phyloP scores from a whole-genome alignment of 1,284 basidiomycete species.

The Xanthoconium separans region DNA sequence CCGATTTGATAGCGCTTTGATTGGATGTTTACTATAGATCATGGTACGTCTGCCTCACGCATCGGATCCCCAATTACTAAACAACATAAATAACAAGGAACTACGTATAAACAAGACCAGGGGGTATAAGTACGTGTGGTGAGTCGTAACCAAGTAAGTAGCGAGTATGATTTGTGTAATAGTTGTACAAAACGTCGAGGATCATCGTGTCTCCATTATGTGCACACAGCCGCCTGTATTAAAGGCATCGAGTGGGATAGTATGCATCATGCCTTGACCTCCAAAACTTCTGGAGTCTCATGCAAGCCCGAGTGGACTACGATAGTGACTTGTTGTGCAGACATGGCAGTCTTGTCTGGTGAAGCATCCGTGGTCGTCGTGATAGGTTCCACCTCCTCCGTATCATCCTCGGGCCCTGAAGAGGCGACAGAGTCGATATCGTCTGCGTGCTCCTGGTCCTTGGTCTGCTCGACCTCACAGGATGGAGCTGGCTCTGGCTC shows the following conservation, averaged over 20 bases:
- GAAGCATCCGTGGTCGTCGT: background rate
- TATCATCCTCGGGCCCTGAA: constrained; percentile 12
- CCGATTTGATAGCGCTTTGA: constrained; percentile 2
- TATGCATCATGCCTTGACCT: constrained; percentile 18
- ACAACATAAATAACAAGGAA: background rate
- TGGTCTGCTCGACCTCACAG: constrained; percentile 34
- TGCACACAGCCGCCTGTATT: background rate
- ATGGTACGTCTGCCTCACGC: too few species aligned
- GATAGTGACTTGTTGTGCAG: constrained; percentile 3
- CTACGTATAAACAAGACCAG: constrained; percentile 16
- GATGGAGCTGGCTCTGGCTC: constrained; percentile 18
- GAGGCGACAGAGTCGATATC: constrained; percentile 25
- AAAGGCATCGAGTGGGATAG: background rate
- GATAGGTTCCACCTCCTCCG: constrained; percentile 10
- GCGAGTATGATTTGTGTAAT: constrained; percentile 6
- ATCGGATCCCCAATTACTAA: too few species aligned
- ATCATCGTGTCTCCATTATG: constrained; percentile 2
- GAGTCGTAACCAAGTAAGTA: constrained; percentile 15
- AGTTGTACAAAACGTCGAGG: constrained; percentile 6
- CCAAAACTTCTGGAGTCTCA: constrained; percentile 15
- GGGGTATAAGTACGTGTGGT: constrained; percentile 24
- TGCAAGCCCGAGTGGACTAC: constrained; percentile 5
- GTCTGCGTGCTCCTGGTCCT: constrained; percentile 28
- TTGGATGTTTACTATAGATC: background rate
- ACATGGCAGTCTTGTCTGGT: constrained; percentile 2